A percentile compares a stretch with the other conserved stretches of the same genome.
Evolutionary conservation across 2,329 filamentous ascomycete species (phyloP).

Genomic region (Scolecobasidium constrictum): DNA sequence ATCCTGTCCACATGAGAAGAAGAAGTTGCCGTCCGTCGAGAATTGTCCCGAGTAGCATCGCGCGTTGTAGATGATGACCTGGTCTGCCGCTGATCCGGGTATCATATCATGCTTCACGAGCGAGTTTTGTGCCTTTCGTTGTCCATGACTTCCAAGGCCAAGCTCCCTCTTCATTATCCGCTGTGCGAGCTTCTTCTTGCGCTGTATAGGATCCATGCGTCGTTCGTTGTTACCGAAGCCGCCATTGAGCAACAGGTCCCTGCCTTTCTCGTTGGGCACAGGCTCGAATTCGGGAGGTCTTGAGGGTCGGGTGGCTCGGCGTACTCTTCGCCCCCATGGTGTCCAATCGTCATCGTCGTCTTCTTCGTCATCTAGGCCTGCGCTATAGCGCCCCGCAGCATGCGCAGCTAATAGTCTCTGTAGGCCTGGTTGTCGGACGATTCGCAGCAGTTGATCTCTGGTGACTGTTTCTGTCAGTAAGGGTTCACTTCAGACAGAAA

Average conservation of each 20-base stretch:
- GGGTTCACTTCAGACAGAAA: not conserved
- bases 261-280: constrained; percentile 69
- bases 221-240: constrained; percentile 61
- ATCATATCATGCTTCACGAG: constrained; percentile 51
- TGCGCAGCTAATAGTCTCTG: constrained; percentile 34
- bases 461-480: constrained; percentile 25
- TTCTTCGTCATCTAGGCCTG: constrained; percentile 1
- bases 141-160: constrained; percentile 50
- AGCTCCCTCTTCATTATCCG: constrained; percentile 74
- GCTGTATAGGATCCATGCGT: constrained; percentile 40
- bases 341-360: constrained; percentile 11
- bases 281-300: constrained; percentile 50
- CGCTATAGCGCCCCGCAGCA: not conserved
- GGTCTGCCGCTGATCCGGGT: constrained; percentile 66
- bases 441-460: constrained; percentile 40
- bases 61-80: constrained; percentile 76
- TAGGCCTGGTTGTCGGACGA: constrained; percentile 43
- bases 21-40: constrained; percentile 94
- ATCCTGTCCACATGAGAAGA: constrained; percentile 85
- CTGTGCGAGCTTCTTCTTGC: constrained; percentile 50
- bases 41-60: constrained; percentile 94
- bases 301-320: constrained; percentile 17
- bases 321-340: constrained; percentile 20
- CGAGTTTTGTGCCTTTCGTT: constrained; percentile 37
- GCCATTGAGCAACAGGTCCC: constrained; percentile 70